Base-by-base conservation (phyloP, 169 alveolate species). In the Eimeria acervulina region DNA sequence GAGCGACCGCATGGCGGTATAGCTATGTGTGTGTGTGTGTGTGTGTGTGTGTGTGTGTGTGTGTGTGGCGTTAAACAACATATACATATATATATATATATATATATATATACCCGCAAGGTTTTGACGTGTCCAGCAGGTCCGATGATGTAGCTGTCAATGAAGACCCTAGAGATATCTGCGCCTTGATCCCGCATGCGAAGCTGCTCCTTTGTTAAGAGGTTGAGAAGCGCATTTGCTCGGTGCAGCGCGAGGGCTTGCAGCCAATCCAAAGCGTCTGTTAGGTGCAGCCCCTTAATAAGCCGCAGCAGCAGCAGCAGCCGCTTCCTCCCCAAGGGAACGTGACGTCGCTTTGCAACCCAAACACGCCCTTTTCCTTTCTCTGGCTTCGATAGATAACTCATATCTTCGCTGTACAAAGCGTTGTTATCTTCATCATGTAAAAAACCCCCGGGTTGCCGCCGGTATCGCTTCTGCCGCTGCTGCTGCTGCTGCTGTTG, bases 241-340 rank as follows among this genome's bases (percentile, higher is more conserved):
- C 95, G 72, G 76, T 90, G 95, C 21, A 90, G 40, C 12, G 87
- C 74, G 21, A 90, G 74, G 47, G 95, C 70, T 17, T 76, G 76
- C 72, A 90, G 74, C 95, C 95, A 90, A 74, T 90, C 95, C 31
- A 90, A 33, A 26, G 95, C 95, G 55, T 90, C 95, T 8, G 85
- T 66, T 12, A 90, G 74, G 74, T 68, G 95, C 74, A 51, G 8
- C 13, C 95, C 95, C 55, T 68, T 66, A 33, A 90, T 38, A 0
- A 90, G 36, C 51, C 52, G 81, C 52, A 76, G 76, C 52, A 63
- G 76, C 72, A 90, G 74, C 88, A 90, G 88, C 72, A 90, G 88
- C 88, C 51, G 40, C 95, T 90, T 90, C 88, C 70, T 36, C 28
- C 95, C 95, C 76, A 68, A 10, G 7, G 95, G 88, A 68, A 90